These are phyloP conservation scores for Ganoderma lucidum DNA, from an alignment of 1,284 basidiomycete species.

Conservation along the genomic window DNA sequence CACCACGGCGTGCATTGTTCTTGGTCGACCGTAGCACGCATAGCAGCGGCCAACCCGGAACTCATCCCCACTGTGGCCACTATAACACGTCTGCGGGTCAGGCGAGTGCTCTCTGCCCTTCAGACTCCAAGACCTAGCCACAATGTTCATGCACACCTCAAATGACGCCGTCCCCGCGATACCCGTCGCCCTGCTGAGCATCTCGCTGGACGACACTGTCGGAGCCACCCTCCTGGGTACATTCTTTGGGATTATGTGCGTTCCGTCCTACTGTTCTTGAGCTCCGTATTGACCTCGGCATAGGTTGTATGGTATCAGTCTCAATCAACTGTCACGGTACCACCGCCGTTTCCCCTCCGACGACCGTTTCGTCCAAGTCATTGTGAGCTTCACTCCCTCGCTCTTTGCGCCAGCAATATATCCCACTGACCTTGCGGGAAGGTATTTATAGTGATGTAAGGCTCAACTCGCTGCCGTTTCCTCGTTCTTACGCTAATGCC, in stretches of 20 bases:
- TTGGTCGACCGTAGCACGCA: background rate
- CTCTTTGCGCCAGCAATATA: background rate
- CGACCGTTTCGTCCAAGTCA: background rate
- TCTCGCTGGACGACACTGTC: background rate
- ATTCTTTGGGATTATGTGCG: background rate
- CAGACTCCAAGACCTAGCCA: background rate
- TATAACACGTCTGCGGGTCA: background rate
- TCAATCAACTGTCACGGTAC: background rate
- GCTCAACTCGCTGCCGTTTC: too few relatives aligned
- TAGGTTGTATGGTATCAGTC: background rate
- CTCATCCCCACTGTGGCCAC: background rate
- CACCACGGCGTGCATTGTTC: background rate
- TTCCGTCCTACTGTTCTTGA: background rate
- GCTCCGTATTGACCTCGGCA: background rate
- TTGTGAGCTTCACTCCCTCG: background rate
- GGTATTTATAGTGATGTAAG: constrained; percentile 6
- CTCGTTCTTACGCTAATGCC: background rate
- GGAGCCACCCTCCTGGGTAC: background rate
- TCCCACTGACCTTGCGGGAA: background rate
- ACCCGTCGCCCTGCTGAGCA: background rate
- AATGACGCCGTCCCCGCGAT: background rate
- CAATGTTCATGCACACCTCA: background rate
- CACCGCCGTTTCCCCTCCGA: background rate
- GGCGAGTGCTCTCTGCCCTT: background rate
- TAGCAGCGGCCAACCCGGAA: constrained; percentile 2